Evolutionary conservation across 2,329 filamentous ascomycete species (phyloP).

Genomic region (Pseudogymnoascus verrucosus): DNA sequence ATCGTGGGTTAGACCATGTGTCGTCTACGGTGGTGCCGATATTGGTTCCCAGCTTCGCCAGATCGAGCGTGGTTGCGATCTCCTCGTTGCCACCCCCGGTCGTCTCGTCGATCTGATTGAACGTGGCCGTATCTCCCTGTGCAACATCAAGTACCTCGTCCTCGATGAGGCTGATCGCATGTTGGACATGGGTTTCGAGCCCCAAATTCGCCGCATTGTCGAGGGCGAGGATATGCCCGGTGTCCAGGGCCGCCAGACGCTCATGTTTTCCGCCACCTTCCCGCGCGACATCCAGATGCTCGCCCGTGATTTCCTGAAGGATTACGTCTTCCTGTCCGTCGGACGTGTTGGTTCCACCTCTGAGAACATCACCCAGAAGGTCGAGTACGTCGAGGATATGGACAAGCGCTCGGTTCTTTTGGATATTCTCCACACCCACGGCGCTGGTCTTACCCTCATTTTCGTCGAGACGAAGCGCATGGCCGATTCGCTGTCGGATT

Average conservation of each 20-base stretch:
- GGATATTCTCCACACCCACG: conserved; percentile 94
- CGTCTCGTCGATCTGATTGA: conserved; percentile 97
- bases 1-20: conserved; percentile 96
- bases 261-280: conserved; percentile 99
- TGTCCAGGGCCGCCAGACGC: conserved; percentile 79
- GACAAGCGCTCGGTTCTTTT: conserved; percentile 98
- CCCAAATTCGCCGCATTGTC: conserved; percentile 96
- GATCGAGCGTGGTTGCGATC: conserved; percentile 91
- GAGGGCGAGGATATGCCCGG: conserved; percentile 96
- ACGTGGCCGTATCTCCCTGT: conserved; percentile 92
- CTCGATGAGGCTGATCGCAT: conserved; percentile 99
- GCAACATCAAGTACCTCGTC: conserved; percentile 98
- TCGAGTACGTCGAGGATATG: conserved; percentile 92
- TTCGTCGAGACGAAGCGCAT: conserved; percentile 99
- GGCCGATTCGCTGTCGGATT: conserved; percentile 95
- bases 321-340: conserved; percentile 98
- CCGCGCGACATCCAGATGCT: conserved; percentile 99
- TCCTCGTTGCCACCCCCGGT: conserved; percentile 93
- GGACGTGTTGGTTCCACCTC: conserved; percentile 97
- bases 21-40: conserved; percentile 98
- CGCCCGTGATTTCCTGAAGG: conserved; percentile 95
- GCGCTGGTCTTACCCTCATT: conserved; percentile 81
- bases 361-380: conserved; percentile 99
- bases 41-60: conserved; percentile 97
- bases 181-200: conserved; percentile 99